Conservation (phyloP, 2,329 filamentous ascomycete species). For the Dendryphion nanum region DNA sequence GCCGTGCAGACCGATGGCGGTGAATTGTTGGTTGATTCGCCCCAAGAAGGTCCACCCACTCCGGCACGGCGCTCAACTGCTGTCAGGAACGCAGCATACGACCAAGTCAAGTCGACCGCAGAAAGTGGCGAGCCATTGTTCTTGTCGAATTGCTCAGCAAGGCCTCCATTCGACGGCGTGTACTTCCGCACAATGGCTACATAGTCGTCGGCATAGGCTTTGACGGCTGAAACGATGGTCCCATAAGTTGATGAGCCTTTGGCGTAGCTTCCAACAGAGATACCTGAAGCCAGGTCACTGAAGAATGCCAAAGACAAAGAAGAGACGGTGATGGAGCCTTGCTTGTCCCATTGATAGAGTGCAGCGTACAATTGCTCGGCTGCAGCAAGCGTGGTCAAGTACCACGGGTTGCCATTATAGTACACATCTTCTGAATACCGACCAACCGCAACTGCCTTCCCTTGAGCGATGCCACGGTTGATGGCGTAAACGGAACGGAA, state of each 20-base stretch:
- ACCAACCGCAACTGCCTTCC: constrained; percentile 53
- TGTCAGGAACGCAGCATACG: constrained; percentile 68
- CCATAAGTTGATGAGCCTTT: constrained; percentile 56
- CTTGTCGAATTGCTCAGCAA: constrained; percentile 67
- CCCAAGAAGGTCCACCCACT: constrained; percentile 58
- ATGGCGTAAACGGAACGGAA: constrained; percentile 70
- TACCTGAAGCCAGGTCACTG: constrained; percentile 59
- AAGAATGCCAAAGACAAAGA: constrained; percentile 70
- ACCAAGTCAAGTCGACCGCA: constrained; percentile 70
- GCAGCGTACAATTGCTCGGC: constrained; percentile 80
- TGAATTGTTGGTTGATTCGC: constrained; percentile 43
- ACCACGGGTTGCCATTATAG: constrained; percentile 75
- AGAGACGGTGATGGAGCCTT: constrained; percentile 64
- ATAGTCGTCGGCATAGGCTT: constrained; percentile 61
- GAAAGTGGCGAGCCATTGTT: constrained; percentile 53
- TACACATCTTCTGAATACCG: constrained; percentile 61
- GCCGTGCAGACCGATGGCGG: constrained; percentile 52
- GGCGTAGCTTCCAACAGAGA: constrained; percentile 62
- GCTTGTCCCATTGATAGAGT: constrained; percentile 66
- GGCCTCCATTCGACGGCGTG: constrained; percentile 59
- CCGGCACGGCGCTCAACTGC: constrained; percentile 37
- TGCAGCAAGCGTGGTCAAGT: constrained; percentile 71
- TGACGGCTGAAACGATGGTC: constrained; percentile 58
- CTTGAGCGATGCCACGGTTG: constrained; percentile 63
- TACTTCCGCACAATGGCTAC: constrained; percentile 49